phyloP scores from a whole-genome alignment of 805 yeast species.

The Teunomyces gatunensis region DNA sequence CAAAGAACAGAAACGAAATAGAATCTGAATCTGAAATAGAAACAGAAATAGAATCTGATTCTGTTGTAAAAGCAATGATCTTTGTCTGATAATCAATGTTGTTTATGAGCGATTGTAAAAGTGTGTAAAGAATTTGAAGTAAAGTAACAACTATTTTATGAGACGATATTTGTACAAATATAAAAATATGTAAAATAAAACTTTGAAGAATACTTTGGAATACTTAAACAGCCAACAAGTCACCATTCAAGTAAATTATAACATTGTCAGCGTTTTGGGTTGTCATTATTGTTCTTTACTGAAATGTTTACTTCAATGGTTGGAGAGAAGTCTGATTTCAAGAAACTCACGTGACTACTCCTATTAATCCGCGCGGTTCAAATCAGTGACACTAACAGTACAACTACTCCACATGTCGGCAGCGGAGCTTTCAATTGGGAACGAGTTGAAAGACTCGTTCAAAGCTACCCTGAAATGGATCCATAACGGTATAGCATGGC shows the following conservation, averaged over 20 bases:
- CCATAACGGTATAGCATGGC: constrained; percentile 66
- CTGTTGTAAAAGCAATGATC: not conserved
- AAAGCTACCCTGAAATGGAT: constrained; percentile 80
- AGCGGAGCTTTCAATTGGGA: constrained; percentile 48
- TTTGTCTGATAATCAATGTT: too few relatives aligned
- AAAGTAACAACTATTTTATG: too few relatives aligned
- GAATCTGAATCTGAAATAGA: not conserved
- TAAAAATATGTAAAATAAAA: too few relatives aligned
- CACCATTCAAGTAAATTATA: too few relatives aligned
- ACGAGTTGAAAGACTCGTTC: constrained; percentile 77
- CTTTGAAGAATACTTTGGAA: too few relatives aligned
- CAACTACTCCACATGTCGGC: not conserved
- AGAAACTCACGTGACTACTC: constrained; percentile 1
- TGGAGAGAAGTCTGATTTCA: not conserved
- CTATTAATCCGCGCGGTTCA: not conserved
- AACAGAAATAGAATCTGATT: not conserved
- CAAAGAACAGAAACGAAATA: not conserved
- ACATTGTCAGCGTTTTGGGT: too few relatives aligned
- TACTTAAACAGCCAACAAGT: too few relatives aligned
- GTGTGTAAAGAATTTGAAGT: too few relatives aligned
- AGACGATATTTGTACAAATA: too few relatives aligned
- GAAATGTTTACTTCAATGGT: too few relatives aligned
- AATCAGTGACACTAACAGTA: not conserved
- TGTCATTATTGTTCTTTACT: too few relatives aligned
- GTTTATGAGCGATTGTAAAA: too few relatives aligned